phyloP scores from a whole-genome alignment of 306 rosid genomes.

The Vigna nakashimae region DNA sequence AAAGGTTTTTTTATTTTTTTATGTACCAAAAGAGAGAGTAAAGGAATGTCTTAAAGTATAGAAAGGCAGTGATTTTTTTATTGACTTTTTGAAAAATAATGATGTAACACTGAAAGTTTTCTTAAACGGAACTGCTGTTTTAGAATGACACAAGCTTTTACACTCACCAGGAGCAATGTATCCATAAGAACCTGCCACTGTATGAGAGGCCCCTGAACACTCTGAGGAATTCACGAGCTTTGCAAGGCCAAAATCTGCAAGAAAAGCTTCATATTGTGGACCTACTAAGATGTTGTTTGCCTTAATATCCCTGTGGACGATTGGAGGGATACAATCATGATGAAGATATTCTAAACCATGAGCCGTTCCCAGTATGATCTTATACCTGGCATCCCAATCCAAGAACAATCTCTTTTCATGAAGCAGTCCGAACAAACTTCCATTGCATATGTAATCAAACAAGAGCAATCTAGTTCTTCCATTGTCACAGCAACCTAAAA shows the following conservation, averaged over 20 bases:
- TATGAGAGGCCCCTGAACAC: conserved; percentile 64
- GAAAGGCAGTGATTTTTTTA: neutral
- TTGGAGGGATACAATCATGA: conserved; percentile 92
- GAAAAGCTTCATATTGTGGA: conserved; percentile 79
- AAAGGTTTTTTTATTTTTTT: neutral
- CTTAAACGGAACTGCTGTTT: neutral
- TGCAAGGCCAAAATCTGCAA: conserved; percentile 95
- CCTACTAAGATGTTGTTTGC: conserved; percentile 94
- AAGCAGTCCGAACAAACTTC: conserved; percentile 76
- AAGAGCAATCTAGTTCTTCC: conserved; percentile 80
- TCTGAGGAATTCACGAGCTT: conserved; percentile 70
- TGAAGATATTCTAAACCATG: conserved; percentile 96
- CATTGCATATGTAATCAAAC: conserved; percentile 89
- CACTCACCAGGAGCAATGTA: conserved; percentile 94
- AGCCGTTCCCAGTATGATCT: conserved; percentile 85
- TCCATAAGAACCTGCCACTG: conserved; percentile 91
- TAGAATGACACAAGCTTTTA: conserved; percentile 28
- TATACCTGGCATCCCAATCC: conserved; percentile 96
- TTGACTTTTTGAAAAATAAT: conserved; percentile 25
- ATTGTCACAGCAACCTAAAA: conserved; percentile 82
- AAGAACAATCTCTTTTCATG: conserved; percentile 85
- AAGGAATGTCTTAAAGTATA: conserved; percentile 7
- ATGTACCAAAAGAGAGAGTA: neutral
- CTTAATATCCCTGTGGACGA: conserved; percentile 83
- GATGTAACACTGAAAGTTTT: conserved; percentile 17